A percentile compares a stretch with the other conserved stretches of the same genome.
These are phyloP conservation scores for Xylariaceae sp. DNA, from an alignment of 2,329 filamentous ascomycete genomes.

Conservation along the genomic window DNA sequence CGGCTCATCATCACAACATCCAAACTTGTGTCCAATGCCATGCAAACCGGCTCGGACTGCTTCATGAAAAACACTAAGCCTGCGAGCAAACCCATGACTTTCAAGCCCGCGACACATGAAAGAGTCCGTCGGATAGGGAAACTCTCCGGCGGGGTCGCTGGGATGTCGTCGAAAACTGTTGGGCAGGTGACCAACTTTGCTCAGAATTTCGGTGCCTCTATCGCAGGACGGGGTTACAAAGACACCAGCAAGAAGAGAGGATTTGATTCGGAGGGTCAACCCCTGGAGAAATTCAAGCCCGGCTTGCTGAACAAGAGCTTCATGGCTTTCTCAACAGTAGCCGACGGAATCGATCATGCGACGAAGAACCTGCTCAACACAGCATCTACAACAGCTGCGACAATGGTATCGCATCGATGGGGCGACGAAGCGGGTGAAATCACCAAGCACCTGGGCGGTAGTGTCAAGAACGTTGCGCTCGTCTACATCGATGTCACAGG, in stretches of 20 bases:
- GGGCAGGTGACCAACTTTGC: conserved; percentile 77
- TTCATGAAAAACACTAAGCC: conserved; percentile 80
- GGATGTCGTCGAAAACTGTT: conserved; percentile 78
- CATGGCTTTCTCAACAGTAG: conserved; percentile 93
- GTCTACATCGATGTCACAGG: conserved; percentile 97
- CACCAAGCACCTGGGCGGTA: conserved; percentile 69
- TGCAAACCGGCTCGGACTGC: conserved; percentile 70
- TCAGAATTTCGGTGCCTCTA: conserved; percentile 78
- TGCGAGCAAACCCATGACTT: conserved; percentile 74
- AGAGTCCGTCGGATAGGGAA: conserved; percentile 84
- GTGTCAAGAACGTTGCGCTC: conserved; percentile 91
- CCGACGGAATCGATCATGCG: conserved; percentile 87
- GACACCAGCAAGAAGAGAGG: conserved; percentile 51
- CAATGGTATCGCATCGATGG: conserved; percentile 84
- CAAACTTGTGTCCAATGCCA: conserved; percentile 67
- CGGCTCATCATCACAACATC: conserved; percentile 88
- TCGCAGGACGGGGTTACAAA: conserved; percentile 58
- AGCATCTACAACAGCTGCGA: conserved; percentile 72
- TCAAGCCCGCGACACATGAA: conserved; percentile 76
- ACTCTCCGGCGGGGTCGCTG: conserved; percentile 74
- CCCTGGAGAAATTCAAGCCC: conserved; percentile 67
- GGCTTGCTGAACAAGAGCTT: conserved; percentile 91
- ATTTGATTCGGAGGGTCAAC: conserved; percentile 64
- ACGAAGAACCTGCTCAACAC: conserved; percentile 71
- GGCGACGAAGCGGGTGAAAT: conserved; percentile 79